Conservation (phyloP, 202 grass and related monocot species). For the Zizania palustris region DNA sequence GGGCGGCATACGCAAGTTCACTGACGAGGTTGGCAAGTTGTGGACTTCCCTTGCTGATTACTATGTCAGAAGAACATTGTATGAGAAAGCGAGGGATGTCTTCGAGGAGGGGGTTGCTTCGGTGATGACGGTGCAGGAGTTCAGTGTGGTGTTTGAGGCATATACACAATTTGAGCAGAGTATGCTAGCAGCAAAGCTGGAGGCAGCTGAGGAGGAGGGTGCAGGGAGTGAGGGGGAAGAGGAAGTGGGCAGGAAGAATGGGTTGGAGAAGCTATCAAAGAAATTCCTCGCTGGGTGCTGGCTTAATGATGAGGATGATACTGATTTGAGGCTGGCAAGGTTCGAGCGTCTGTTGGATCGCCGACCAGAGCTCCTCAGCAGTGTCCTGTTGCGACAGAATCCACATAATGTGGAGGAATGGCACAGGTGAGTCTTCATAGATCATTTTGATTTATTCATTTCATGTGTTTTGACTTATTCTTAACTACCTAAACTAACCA, state of each 20-base stretch:
- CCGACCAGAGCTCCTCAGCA: conserved; percentile 90
- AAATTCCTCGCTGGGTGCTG: conserved; percentile 78
- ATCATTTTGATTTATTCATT: conserved; percentile 19
- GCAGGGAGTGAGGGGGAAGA: conserved; percentile 50
- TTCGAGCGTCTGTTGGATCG: conserved; percentile 87
- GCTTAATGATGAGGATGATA: conserved; percentile 91
- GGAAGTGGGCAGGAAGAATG: conserved; percentile 48
- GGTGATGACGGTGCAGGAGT: conserved; percentile 84
- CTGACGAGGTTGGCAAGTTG: conserved; percentile 83
- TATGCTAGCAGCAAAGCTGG: conserved; percentile 80
- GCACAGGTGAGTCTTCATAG: conserved; percentile 69
- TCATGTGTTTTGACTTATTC: conserved; percentile 4
- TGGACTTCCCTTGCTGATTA: conserved; percentile 97
- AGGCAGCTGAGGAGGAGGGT: conserved; percentile 75
- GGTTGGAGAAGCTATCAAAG: conserved; percentile 62
- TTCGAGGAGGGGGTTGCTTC: conserved; percentile 90
- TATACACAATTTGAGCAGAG: conserved; percentile 98
- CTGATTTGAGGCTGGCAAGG: conserved; percentile 82
- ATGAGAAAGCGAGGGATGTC: conserved; percentile 82
- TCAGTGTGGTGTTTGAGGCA: conserved; percentile 92
- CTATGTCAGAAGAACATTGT: conserved; percentile 78
- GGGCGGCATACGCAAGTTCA: conserved; percentile 85
- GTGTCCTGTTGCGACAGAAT: conserved; percentile 87
- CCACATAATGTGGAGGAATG: conserved; percentile 95
- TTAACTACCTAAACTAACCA: background rate